Evolutionary conservation across 176 grass and related monocot genomes (phyloP).

Genomic region (Musa schizocarpa): DNA sequence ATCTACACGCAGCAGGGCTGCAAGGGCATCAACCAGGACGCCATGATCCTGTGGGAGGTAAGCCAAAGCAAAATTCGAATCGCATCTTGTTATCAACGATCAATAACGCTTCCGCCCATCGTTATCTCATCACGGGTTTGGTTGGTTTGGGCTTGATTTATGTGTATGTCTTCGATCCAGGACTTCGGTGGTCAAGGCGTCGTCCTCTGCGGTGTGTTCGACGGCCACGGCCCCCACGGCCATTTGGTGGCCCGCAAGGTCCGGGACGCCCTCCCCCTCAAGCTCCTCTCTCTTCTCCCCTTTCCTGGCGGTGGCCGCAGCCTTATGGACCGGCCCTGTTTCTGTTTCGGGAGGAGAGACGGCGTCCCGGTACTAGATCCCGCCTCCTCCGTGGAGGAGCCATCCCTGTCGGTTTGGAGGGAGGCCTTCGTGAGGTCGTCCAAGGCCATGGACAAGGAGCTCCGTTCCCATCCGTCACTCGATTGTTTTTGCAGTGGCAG

Average conservation of each 20-base stretch:
- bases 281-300: constrained; percentile 56
- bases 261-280: constrained; percentile 64
- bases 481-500: constrained; percentile 89
- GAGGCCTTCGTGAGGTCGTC: constrained; percentile 67
- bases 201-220: constrained; percentile 89
- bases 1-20: constrained; percentile 90
- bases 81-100: background rate
- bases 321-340: background rate
- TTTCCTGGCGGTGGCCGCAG: constrained; percentile 22
- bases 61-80: constrained; percentile 2
- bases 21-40: constrained; percentile 98
- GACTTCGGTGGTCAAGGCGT: constrained; percentile 42
- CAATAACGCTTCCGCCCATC: background rate
- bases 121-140: background rate
- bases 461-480: constrained; percentile 61
- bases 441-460: constrained; percentile 93
- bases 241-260: constrained; percentile 84
- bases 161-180: constrained; percentile 31
- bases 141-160: background rate
- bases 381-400: background rate
- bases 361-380: background rate
- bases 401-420: constrained; percentile 48
- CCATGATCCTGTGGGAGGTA: constrained; percentile 99
- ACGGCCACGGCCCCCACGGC: constrained; percentile 88
- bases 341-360: background rate